Evolutionary conservation across 371 early-diverging fungal genomes (phyloP), one percentile per base, ranked within the genome.

Genomic region (Syncephalastrum monosporum): DNA sequence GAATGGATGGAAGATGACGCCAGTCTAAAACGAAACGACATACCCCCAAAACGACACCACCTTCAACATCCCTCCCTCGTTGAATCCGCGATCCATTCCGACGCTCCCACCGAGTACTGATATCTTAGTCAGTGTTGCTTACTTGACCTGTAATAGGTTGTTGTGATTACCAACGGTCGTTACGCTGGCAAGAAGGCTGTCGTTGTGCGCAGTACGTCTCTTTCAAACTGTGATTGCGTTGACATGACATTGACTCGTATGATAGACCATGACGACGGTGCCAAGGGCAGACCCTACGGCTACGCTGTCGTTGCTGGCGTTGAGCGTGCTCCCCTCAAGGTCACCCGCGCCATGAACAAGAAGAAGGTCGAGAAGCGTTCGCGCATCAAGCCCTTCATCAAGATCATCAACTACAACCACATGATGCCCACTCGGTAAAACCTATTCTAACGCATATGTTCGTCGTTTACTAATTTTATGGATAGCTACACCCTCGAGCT

Each of bases 141-240:
- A 16, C 44, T 33, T 12, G 38, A 33, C 2, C 0, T 33, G 8
- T 41, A 25, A 25, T 71, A 97, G 92, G 97, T 96, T 71, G 97
- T 94, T 64, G 88, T 98, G 65, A 81, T 98, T 78, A 91, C 96
- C 57, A 90, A 94, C 76, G 98, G 98, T 69, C 93, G 96, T 70
- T 92, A 90, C 75, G 97, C 98, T 81, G 98, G 98, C 67, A 95
- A 94, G 85, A 97, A 98, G 88, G 97, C 97, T 67, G 97, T 98
- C 71, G 94, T 98, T 69, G 91, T 97, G 80, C 95, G 96, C 84
- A 91, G 88, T 89, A 82, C 59, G 71, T 58, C 66, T 65, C 47
- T 51, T 51, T 29, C 27, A 33, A 21, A 38, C 12, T 21, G 21
- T 2, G 21, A 21, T 21, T 21, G 21, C 21, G 21, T 21, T 21